Base-by-base conservation (phyloP, 306 rosid genomes). In the Cucurbita maxima region DNA sequence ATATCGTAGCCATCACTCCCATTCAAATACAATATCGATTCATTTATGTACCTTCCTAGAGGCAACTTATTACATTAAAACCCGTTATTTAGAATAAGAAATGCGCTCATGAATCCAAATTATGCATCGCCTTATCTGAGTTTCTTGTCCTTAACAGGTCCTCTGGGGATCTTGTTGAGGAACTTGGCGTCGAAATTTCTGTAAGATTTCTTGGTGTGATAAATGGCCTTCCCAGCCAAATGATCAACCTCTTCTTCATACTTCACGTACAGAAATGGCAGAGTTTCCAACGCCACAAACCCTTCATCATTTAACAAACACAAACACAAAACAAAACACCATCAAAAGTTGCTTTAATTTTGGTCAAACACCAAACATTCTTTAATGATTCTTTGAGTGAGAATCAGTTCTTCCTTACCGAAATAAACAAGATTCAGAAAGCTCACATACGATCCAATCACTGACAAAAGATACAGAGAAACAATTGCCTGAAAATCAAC, bases 91-190 rank as follows among this genome's bases (percentile, higher is more conserved):
- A 56, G 4, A 18, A 8, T 8, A 54, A 54, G 0, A 0, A 54
- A 1, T 1, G 6, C 14, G 8, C 3, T 19, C 22, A 19, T 56
- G 19, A 0, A 56, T 54, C 22, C 12, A 55, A 55, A 55, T 18
- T 8, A n/a, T 18, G 12, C 36, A 10, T 58, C 0, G 30, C 9
- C 16, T 70, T 14, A 92, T 78, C 81, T 75, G 73, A 7, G 36
- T 80, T 89, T 88, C 87, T 85, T 88, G 18, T 82, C 91, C 60
- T 89, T 85, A 58, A 83, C 79, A 9, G 96, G 86, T 34, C 92
- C 96, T 84, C 95, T 84, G 16, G 97, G 97, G 73, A 89, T 88
- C 80, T 83, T 88, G 82, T 81, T 86, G 84, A 89, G 88, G 64
- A 84, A 85, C 72, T 76, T 85, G 56, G 81, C 81, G 20, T 86